Evolutionary conservation across 805 yeast genomes (phyloP), one percentile per base, ranked within the genome.

Genomic region (Candida broadrunensis): DNA sequence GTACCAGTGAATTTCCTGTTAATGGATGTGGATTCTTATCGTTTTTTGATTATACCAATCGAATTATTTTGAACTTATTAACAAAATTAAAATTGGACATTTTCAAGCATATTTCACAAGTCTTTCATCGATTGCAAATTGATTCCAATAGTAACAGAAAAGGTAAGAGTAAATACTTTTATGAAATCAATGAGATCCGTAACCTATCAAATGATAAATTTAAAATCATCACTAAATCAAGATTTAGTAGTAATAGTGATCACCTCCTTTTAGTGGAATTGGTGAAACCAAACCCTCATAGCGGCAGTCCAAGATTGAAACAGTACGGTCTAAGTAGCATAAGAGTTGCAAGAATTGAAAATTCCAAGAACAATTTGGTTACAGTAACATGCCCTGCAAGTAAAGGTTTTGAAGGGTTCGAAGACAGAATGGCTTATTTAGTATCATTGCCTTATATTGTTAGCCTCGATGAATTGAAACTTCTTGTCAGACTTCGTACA

Each of bases 131-230:
- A 37, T 26, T 60, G 4, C 35, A 44, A 14, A 50, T 54, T 2
- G 47, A 53, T 7, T 33, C 41, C 6, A 45, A 45, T 13, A 38
- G 48, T 11, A 36, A 26, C 3, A 32, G 52, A 6, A 51, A 47
- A 30, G 63, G 63, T 1, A 40, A 39, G 11, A 66, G 72, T 40
- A 66, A 65, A 43, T 65, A 67, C 44, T 56, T 59, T 30, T 33
- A 45, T 27, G 37, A 45, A 21, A 42, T 61, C 12, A 40, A 50
- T n/a, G 33, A 33, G 1, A 17, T 50, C 7, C 24, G 18, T 25
- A 14, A 32, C 3, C 14, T 21, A 16, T 18, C 14, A 4, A 23
- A 35, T 4, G 39, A 29, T 9, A 19, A 31, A 4, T 42, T 42
- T 18, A 41, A 51, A 26, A 47, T 53, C 7, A 33, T 15, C 5